Evolutionary conservation across 192 early-diverging fungal species (phyloP).

Genomic region (Coemansia sp.): DNA sequence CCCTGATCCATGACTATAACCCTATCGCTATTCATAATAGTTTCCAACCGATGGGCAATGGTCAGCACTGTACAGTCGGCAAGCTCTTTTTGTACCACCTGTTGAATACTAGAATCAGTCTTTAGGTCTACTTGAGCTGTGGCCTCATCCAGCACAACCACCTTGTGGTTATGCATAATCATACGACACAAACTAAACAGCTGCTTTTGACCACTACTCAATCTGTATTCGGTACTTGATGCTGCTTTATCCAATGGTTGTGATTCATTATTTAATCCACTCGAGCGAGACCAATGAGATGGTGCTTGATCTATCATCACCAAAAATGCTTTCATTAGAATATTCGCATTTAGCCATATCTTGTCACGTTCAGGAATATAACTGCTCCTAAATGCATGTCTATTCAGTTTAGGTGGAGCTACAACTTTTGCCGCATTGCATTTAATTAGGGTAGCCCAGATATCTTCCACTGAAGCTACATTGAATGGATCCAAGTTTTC

Average conservation of each 20-base stretch:
- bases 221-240: not conserved
- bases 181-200: slow-evolving; percentile 62
- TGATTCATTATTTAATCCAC: not conserved
- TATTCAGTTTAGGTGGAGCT: not conserved
- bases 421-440: slow-evolving; percentile 9
- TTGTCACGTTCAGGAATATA: not conserved
- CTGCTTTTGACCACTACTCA: slow-evolving; percentile 60
- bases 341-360: slow-evolving; percentile 37
- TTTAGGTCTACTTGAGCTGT: too few relatives aligned
- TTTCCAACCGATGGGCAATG: too few relatives aligned
- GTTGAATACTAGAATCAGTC: too few relatives aligned
- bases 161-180: slow-evolving; percentile 53
- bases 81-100: too few relatives aligned
- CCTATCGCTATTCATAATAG: too few relatives aligned
- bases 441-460: slow-evolving; percentile 61
- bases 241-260: not conserved
- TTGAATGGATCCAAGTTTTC: slow-evolving; percentile 68
- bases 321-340: not conserved
- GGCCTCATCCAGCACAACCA: slow-evolving; percentile 67
- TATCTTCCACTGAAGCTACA: slow-evolving; percentile 51
- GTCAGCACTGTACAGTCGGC: too few relatives aligned
- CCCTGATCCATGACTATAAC: slow-evolving; percentile 61
- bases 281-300: not conserved
- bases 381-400: not conserved
- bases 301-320: not conserved